Base-by-base conservation (phyloP, 441 rosid species). In the Populus hybrid region DNA sequence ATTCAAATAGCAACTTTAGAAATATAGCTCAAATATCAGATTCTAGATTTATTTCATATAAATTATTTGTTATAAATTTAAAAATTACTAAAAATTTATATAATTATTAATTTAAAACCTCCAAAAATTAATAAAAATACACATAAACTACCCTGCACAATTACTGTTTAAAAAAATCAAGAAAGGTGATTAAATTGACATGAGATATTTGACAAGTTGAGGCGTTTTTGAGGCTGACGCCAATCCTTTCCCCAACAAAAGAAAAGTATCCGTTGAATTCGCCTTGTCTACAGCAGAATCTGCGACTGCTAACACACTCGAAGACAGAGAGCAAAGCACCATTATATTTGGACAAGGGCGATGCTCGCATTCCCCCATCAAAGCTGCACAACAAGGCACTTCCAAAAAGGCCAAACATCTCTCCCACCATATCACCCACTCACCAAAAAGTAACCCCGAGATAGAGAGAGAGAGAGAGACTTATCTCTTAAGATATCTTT, bases 371-470 rank as follows among this genome's bases (percentile, higher is more conserved):
- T 70, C 35, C 40, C 18, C 77, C 3, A 74, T 42, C 70, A 71
- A 3, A 9, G 68, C 54, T 26, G 50, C 28, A 16, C 24, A 70
- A n/a, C 18, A 30, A 69, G 46, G 14, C 63, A 26, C 64, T 24
- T 72, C 72, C 59, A 28, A 67, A 73, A 75, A 61, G 61, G 73
- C 70, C 50, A 40, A 73, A 68, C 74, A 73, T 69, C 69, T 32
- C 70, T 63, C 69, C 21, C 67, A 76, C 81, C 79, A 73, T 75
- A 77, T 73, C 76, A 69, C 21, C 79, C 81, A 73, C 82, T 70
- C 76, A 18, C 28, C 34, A 34, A 69, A 76, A 75, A 69, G 64
- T 9, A 61, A 21, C 10, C n/a, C n/a, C 70, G 35, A 6, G 21
- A 54, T 36, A 12, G 21, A 30, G 42, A 23, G 5, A 50, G 21